Conservation (phyloP, 306 rosid genomes). For the Medicago arabica region DNA sequence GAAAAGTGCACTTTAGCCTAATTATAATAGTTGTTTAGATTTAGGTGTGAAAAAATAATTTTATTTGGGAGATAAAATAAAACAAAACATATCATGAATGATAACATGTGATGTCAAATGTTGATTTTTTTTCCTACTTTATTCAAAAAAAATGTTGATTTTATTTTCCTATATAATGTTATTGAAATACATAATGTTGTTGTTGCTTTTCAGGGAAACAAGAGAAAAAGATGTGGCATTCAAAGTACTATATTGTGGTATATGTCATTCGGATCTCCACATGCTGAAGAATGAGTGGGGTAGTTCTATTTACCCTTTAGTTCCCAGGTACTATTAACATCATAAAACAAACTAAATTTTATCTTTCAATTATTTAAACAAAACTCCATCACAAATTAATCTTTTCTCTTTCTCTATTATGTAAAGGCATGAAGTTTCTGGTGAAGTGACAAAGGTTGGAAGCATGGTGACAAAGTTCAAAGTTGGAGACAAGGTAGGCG, state of each 20-base stretch:
- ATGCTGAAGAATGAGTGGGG: slow-evolving; percentile 60
- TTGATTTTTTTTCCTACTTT: too few relatives aligned
- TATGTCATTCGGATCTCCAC: slow-evolving; percentile 66
- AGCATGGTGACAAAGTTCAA: slow-evolving; percentile 57
- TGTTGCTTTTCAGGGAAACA: slow-evolving; percentile 37
- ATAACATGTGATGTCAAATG: background rate
- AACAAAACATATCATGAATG: too few relatives aligned
- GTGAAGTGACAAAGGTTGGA: slow-evolving; percentile 66
- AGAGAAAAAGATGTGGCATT: slow-evolving; percentile 55
- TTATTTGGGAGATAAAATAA: too few relatives aligned
- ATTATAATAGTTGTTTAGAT: too few relatives aligned
- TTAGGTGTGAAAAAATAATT: too few relatives aligned
- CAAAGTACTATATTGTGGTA: slow-evolving; percentile 58
- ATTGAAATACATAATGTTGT: too few relatives aligned
- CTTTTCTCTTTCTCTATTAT: background rate
- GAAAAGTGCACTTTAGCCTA: too few relatives aligned
- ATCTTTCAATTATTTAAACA: background rate
- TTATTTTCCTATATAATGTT: background rate
- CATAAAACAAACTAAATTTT: background rate
- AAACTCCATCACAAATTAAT: background rate
- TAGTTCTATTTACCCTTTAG: slow-evolving; percentile 46
- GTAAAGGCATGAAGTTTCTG: slow-evolving; percentile 61
- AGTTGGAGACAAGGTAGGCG: slow-evolving; percentile 72
- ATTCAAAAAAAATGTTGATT: too few relatives aligned
- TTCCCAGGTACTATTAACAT: slow-evolving; percentile 51